These are phyloP conservation scores for Xylaria sp. DNA, from an alignment of 2,329 filamentous ascomycete species.

Conservation along the genomic window DNA sequence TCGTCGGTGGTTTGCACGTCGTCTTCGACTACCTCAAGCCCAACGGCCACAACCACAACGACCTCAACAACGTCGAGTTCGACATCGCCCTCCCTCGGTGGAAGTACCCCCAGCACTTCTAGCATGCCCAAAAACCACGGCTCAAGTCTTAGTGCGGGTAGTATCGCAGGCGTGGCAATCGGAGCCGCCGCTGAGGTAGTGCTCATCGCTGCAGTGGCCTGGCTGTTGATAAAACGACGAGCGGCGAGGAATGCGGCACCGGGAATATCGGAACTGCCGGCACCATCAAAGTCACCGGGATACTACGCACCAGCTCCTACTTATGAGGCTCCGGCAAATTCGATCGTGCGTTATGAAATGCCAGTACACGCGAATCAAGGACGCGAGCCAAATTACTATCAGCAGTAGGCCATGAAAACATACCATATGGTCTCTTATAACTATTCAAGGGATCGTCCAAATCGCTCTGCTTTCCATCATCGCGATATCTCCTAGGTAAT, in stretches of 20 bases:
- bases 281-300: background rate
- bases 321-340: background rate
- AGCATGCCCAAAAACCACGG: background rate
- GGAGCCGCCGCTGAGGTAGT: background rate
- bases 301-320: background rate
- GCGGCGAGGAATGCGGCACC: background rate
- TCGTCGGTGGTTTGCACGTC: background rate
- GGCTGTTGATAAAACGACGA: background rate
- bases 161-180: background rate
- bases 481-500: background rate
- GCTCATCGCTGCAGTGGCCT: background rate
- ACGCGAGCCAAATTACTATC: background rate
- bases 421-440: background rate
- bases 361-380: background rate
- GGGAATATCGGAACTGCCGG: background rate
- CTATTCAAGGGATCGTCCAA: background rate
- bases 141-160: background rate
- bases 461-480: background rate
- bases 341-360: background rate
- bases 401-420: background rate
- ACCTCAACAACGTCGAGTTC: background rate
- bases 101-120: background rate
- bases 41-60: background rate
- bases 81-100: background rate
- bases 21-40: background rate